Conservation (phyloP, 2,329 filamentous ascomycete species). For the Colletotrichum sp. region DNA sequence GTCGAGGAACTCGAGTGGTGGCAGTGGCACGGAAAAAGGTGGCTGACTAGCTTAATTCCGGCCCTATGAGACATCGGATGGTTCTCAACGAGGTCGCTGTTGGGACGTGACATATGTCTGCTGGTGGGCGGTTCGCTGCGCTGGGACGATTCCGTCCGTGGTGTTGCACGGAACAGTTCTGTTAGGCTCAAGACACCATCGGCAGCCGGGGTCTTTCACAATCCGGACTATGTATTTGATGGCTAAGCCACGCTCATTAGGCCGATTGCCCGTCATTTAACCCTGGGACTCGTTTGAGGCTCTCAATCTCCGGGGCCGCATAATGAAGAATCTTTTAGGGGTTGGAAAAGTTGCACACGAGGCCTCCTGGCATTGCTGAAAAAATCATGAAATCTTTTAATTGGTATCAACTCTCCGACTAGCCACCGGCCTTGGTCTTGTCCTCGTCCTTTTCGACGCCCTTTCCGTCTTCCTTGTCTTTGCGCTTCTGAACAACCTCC, state of each 20-base stretch:
- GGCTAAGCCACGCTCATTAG: background rate
- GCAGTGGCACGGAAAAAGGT: background rate
- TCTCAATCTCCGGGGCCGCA: background rate
- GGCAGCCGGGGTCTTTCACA: background rate
- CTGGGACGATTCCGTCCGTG: background rate
- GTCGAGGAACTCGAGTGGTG: background rate
- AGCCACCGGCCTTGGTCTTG: conserved; percentile 37
- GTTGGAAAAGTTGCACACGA: background rate
- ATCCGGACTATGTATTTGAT: background rate
- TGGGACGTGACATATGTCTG: background rate
- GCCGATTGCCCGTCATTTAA: background rate
- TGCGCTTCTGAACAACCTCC: conserved; percentile 95
- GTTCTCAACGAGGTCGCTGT: background rate
- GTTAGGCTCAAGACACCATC: background rate
- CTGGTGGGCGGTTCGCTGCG: background rate
- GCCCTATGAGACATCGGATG: background rate
- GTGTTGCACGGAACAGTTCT: background rate
- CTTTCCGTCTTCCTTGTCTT: conserved; percentile 77
- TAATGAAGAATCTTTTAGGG: background rate
- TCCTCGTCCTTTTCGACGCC: conserved; percentile 44
- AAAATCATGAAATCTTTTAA: conserved; percentile 1
- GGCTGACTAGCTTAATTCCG: background rate
- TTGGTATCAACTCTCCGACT: conserved; percentile 17
- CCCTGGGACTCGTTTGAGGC: background rate
- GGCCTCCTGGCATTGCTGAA: background rate